phyloP scores from a whole-genome alignment of 176 grass and related monocot species.

The Aegilops longissima region DNA sequence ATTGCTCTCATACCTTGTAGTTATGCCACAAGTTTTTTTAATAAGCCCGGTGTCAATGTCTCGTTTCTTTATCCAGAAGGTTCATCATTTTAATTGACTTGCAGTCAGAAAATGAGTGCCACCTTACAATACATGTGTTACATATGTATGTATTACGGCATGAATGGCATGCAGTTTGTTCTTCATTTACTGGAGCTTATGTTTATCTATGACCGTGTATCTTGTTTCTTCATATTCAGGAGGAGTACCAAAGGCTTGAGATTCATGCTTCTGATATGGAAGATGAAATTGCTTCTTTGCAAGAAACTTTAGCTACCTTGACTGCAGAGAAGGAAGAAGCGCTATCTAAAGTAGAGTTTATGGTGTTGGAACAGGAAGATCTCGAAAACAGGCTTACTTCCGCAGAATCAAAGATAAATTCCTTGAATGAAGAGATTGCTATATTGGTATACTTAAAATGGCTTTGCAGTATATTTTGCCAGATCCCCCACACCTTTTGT shows the following conservation, averaged over 20 bases:
- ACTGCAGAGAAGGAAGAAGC: constrained; percentile 76
- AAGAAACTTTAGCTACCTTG: constrained; percentile 56
- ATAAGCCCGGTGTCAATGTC: neutral
- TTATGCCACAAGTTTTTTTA: neutral
- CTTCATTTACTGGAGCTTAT: constrained; percentile 15
- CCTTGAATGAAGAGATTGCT: constrained; percentile 52
- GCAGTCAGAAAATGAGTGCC: neutral
- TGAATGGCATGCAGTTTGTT: constrained; percentile 6
- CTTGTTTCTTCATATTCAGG: constrained; percentile 47
- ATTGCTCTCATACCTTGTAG: neutral
- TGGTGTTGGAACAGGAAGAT: constrained; percentile 55
- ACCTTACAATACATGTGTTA: neutral
- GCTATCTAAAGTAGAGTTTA: constrained; percentile 54
- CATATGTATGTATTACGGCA: constrained; percentile 4
- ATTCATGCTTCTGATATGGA: constrained; percentile 63
- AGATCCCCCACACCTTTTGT: neutral
- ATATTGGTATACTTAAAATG: constrained; percentile 52
- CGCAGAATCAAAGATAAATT: constrained; percentile 53
- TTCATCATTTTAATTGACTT: neutral
- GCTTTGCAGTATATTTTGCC: constrained; percentile 17
- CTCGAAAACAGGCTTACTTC: constrained; percentile 52
- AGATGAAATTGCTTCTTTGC: constrained; percentile 62
- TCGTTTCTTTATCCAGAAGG: neutral
- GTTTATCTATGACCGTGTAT: constrained; percentile 12
- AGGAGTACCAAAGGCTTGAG: constrained; percentile 80